Base-by-base conservation (phyloP, 2,329 filamentous ascomycete species). In the Cladorrhinum sp. region DNA sequence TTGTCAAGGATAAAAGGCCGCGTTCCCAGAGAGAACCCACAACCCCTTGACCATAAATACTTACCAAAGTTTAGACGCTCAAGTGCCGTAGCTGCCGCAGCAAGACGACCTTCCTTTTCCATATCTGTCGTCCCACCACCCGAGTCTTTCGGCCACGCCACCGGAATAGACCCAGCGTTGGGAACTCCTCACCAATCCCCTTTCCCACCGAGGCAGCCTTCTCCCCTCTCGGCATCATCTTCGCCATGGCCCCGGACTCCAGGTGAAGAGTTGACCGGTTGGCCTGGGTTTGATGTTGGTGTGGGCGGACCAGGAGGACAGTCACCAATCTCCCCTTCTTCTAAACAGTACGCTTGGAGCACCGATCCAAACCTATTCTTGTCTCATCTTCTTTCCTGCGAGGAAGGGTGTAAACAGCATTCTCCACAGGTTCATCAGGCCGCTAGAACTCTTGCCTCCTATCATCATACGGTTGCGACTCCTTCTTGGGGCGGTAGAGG, bases 361-460 rank as follows among this genome's bases (percentile, higher is more conserved):
- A 65, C 63, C 16, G 60, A 62, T 16, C 57, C 58, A 52, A 54
- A 55, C 4, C 57, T 23, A 49, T 52, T 64, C 6, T 58, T 61
- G 51, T 60, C 55, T 32, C 56, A 50, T 25, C 41, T 64, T 20
- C 25, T 62, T 7, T 52, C 55, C 16, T 73, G 71, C 59, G 60
- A 63, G 10, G 62, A 68, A 12, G 60, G 61, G 27, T 71, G 68
- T 60, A 66, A 57, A 5, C 27, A 64, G 2, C 71, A 75, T 55
- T 68, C 67, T 2, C 65, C 68, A 1, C 64, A 68, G 18, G 64
- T 69, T 10, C 68, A 73, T 36, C 68, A 70, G n/a, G 70, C 71
- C 12, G 68, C 69, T n/a, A 54, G 60, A 45, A 60, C 71, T 6
- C 65, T 76, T 6, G 59, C 63, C 16, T 68, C 60, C 3, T 69